Evolutionary conservation across 768 basidiomycete genomes (phyloP), one percentile per base, ranked within the genome.

Genomic region (Rhizopogon sp.): DNA sequence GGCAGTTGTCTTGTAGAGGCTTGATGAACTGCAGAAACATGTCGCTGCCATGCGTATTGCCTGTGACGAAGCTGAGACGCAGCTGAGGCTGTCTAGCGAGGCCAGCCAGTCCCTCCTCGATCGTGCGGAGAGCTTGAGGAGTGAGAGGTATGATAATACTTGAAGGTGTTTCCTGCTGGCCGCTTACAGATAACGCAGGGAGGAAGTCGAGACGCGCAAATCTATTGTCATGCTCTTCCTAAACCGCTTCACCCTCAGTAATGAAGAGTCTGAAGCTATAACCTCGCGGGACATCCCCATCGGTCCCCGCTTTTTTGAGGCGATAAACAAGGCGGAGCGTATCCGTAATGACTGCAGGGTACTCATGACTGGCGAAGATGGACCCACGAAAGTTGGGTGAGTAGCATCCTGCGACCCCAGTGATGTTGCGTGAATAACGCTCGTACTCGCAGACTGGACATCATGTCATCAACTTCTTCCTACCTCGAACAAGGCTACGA

Each of bases 401-500:
- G 77, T 64, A 5, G 14, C n/a, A 39, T 44, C 28, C 41, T 16
- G 10, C 10, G 40, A 7, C 6, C 20, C 4, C 6, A 33, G 31
- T 54, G 10, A 11, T 31, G 9, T 22, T 11, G 50, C 39, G 37
- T 52, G 29, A 54, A 33, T 56, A 5, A 9, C 29, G 37, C 8
- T 55, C 16, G n/a, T 40, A 35, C 22, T 6, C 35, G 28, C 59
- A 97, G 95, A 3, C 71, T 91, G 43, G 96, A 98, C 64, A 92
- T 98, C 56, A 92, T 98, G 84, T 74, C 87, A 0, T 76, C 83
- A 7, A 97, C 92, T 0, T 85, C 88, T 0, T 76, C 83, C 8
- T 80, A 91, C 58, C 82, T 98, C 43, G 94, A 98, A 66, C 84
- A 89, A 60, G 95, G 87, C 2, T 95, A 90, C 70, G 85, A 90